Conservation (phyloP, 2,329 filamentous ascomycete species). For the Metarhizium brunneum region DNA sequence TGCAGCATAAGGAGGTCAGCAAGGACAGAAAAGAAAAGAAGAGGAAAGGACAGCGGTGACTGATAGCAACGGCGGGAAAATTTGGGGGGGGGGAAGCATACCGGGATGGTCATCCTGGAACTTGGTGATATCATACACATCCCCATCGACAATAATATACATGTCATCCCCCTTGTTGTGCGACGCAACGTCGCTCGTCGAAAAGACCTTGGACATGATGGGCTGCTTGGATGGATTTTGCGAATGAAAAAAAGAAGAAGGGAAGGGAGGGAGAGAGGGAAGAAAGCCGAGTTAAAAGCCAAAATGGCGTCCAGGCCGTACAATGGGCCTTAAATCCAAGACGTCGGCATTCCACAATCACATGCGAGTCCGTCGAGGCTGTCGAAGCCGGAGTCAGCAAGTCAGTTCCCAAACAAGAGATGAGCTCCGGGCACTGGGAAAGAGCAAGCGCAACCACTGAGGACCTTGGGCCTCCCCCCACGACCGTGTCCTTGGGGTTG, state of each 20-base stretch:
- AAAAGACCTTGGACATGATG: constrained; percentile 82
- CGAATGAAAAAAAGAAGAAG: background rate
- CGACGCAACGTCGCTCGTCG: constrained; percentile 73
- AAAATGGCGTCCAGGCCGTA: background rate
- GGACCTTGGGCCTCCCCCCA: background rate
- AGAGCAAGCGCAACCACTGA: background rate
- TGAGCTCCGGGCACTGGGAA: no score
- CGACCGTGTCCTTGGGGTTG: background rate
- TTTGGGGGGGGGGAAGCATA: constrained; percentile 23
- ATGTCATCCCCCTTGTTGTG: constrained; percentile 83
- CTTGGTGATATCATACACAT: constrained; percentile 90
- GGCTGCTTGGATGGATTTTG: background rate
- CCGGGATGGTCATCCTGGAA: constrained; percentile 82
- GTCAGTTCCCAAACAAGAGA: no score
- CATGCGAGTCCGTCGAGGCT: background rate
- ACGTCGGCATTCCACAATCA: constrained; percentile 3
- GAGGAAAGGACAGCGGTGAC: background rate
- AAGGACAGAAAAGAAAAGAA: background rate
- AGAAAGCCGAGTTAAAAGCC: background rate
- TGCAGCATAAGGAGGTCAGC: background rate
- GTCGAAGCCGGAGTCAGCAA: background rate
- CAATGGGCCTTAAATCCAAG: constrained; percentile 2
- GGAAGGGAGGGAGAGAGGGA: background rate
- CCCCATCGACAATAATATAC: constrained; percentile 86
- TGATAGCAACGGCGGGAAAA: background rate